Conservation (phyloP, 2,329 filamentous ascomycete species). For the Claviceps sp. region DNA sequence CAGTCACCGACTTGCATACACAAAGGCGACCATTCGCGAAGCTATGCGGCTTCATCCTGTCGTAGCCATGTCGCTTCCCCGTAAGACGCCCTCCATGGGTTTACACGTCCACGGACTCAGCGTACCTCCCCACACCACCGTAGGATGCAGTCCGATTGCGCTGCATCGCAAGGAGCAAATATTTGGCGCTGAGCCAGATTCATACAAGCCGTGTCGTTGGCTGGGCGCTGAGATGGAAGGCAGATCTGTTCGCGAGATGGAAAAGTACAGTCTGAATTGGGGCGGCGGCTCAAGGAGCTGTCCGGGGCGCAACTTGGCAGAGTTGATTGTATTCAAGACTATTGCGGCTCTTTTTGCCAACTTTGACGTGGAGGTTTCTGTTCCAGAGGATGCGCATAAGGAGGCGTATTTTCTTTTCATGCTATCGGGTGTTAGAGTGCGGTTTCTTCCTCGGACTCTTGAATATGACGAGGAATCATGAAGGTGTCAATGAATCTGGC, state of each 20-base stretch:
- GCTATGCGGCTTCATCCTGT: slow-evolving; percentile 37
- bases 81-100: slow-evolving; percentile 26
- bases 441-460: slow-evolving; percentile 17
- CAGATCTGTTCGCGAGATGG: slow-evolving; percentile 24
- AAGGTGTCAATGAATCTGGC: background rate
- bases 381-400: slow-evolving; percentile 26
- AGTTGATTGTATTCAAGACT: slow-evolving; percentile 33
- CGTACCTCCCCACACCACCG: slow-evolving; percentile 31
- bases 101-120: slow-evolving; percentile 24
- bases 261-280: slow-evolving; percentile 36
- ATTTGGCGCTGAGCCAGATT: slow-evolving; percentile 31
- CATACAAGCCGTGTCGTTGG: slow-evolving; percentile 36
- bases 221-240: slow-evolving; percentile 14
- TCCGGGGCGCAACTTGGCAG: slow-evolving; percentile 36
- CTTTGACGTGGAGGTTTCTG: slow-evolving; percentile 29
- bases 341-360: slow-evolving; percentile 27
- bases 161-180: slow-evolving; percentile 36
- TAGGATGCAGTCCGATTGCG: slow-evolving; percentile 36
- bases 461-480: background rate
- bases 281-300: slow-evolving; percentile 37
- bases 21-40: slow-evolving; percentile 33
- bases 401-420: slow-evolving; percentile 39
- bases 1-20: slow-evolving; percentile 9
- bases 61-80: slow-evolving; percentile 36
- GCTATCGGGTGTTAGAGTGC: slow-evolving; percentile 31